Conservation (phyloP, 345 rosid genomes). For the Citrus trifoliata region DNA sequence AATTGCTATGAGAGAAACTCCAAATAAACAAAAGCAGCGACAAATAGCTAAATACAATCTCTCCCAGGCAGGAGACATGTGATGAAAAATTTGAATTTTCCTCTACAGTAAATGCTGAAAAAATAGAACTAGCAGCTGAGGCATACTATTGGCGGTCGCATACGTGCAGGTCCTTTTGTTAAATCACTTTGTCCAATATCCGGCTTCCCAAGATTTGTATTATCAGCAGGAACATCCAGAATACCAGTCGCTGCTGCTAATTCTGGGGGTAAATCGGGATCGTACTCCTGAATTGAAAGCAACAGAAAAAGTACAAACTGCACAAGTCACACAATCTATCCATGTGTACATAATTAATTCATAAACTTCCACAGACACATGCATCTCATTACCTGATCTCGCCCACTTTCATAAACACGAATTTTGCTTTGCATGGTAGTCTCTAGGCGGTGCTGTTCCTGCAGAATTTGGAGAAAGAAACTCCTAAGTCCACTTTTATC, state of each 20-base stretch:
- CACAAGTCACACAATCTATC: background rate
- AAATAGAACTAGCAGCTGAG: slow-evolving; percentile 16
- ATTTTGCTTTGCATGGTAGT: slow-evolving; percentile 98
- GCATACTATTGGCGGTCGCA: slow-evolving; percentile 82
- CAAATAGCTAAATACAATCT: background rate
- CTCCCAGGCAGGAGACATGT: background rate
- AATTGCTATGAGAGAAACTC: background rate
- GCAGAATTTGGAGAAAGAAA: slow-evolving; percentile 24
- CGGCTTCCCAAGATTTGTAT: slow-evolving; percentile 51
- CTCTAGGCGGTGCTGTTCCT: slow-evolving; percentile 92
- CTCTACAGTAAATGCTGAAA: background rate
- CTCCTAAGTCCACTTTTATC: slow-evolving; percentile 24
- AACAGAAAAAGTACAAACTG: slow-evolving; percentile 3
- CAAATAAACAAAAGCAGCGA: background rate
- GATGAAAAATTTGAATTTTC: background rate
- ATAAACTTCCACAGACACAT: slow-evolving; percentile 1
- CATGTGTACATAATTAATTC: background rate
- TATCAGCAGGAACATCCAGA: slow-evolving; percentile 58
- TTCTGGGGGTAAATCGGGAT: slow-evolving; percentile 98
- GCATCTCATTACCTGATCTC: slow-evolving; percentile 71
- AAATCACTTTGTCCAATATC: slow-evolving; percentile 60
- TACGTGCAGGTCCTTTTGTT: slow-evolving; percentile 54
- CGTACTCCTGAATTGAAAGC: slow-evolving; percentile 62
- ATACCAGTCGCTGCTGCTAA: slow-evolving; percentile 90
- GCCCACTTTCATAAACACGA: slow-evolving; percentile 95